Conservation (phyloP, 2,329 filamentous ascomycete genomes). For the Orbilia quercus region DNA sequence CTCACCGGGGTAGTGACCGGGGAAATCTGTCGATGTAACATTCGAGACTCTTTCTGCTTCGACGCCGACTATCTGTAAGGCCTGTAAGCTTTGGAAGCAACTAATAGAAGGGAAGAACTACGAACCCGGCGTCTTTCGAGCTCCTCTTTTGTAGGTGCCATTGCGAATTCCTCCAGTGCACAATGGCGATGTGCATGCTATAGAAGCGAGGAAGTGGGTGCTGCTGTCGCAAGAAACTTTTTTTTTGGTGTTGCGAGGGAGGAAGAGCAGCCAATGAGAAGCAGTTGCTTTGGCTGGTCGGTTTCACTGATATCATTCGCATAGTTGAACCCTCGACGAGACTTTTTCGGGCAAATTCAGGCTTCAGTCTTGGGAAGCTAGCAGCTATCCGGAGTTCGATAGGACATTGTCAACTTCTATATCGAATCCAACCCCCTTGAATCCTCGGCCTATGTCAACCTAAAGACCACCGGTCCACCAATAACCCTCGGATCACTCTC, state of each 20-base stretch:
- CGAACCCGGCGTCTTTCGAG: constrained; percentile 72
- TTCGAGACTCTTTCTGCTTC: constrained; percentile 91
- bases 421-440: constrained; percentile 1
- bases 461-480: constrained; percentile 22
- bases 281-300: constrained; percentile 28
- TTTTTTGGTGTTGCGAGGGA: constrained; percentile 36
- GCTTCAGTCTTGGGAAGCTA: constrained; percentile 14
- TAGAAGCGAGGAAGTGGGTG: background rate
- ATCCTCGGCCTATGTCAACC: constrained; percentile 25
- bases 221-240: constrained; percentile 49
- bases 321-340: constrained; percentile 1
- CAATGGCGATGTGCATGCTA: constrained; percentile 21
- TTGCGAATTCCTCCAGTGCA: constrained; percentile 58
- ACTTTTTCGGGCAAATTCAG: constrained; percentile 41
- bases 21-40: constrained; percentile 89
- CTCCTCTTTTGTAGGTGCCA: constrained; percentile 70
- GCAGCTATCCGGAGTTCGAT: constrained; percentile 7
- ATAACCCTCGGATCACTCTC: constrained; percentile 30
- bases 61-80: constrained; percentile 79
- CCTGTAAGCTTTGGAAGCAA: constrained; percentile 6
- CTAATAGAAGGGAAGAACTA: constrained; percentile 7
- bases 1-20: constrained; percentile 88
- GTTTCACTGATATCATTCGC: constrained; percentile 44
- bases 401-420: background rate
- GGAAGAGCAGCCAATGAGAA: constrained; percentile 40